A percentile compares a stretch with the other conserved stretches of the same genome.
These are phyloP conservation scores for Syncephalastrum monosporum DNA, from an alignment of 371 early-diverging fungal species.

Conservation along the genomic window DNA sequence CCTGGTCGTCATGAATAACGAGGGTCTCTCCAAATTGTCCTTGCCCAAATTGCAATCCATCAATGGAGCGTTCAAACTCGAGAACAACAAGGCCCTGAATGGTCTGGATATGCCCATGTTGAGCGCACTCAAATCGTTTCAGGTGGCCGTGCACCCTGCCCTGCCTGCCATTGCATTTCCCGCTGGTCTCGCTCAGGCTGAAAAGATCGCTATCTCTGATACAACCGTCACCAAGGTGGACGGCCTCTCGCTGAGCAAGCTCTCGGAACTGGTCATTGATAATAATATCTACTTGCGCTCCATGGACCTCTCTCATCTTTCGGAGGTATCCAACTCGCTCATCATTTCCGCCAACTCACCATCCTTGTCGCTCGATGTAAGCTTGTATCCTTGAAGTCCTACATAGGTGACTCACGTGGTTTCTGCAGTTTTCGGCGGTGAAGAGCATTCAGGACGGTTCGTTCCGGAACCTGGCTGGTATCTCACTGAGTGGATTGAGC, in stretches of 20 bases:
- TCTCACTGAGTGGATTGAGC: constrained; percentile 32
- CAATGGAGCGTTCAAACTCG: constrained; percentile 38
- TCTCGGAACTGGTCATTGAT: constrained; percentile 35
- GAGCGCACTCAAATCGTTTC: constrained; percentile 32
- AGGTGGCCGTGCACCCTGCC: constrained; percentile 42
- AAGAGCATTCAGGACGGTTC: constrained; percentile 31
- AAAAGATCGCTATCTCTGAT: constrained; percentile 38
- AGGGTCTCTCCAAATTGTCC: constrained; percentile 9
- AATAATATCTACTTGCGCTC: constrained; percentile 50
- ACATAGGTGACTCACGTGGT: background rate
- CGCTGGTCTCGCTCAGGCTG: constrained; percentile 34
- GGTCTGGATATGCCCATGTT: constrained; percentile 32
- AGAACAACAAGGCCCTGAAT: constrained; percentile 45
- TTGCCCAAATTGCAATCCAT: constrained; percentile 15
- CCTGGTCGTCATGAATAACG: constrained; percentile 15
- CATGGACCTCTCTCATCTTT: constrained; percentile 33
- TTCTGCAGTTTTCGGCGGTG: constrained; percentile 29
- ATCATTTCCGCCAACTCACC: constrained; percentile 48
- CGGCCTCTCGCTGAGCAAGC: constrained; percentile 35
- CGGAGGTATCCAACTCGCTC: constrained; percentile 27
- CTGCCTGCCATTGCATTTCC: constrained; percentile 38
- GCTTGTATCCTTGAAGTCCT: background rate
- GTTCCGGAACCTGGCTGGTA: constrained; percentile 37
- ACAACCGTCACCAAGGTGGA: constrained; percentile 44
- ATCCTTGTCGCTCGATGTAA: constrained; percentile 29